Evolutionary conservation across 176 grass and related monocot species (phyloP).

Genomic region (Musa troglodytarum): DNA sequence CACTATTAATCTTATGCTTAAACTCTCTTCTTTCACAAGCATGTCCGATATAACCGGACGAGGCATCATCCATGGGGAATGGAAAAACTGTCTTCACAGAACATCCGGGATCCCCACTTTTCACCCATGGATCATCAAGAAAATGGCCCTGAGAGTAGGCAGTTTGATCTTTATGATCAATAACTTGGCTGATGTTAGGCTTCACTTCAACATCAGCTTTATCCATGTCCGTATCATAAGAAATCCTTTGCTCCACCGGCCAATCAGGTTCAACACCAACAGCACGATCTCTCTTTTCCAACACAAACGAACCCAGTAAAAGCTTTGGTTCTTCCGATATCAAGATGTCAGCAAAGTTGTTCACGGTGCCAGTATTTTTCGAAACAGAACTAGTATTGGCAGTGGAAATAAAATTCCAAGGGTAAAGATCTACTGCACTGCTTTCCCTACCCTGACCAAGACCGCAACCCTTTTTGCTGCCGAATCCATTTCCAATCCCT

Average conservation of each 20-base stretch:
- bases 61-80: slow-evolving; percentile 48
- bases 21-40: neutral
- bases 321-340: slow-evolving; percentile 60
- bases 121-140: slow-evolving; percentile 23
- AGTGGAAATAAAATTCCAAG: slow-evolving; percentile 66
- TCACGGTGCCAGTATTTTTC: slow-evolving; percentile 19
- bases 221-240: slow-evolving; percentile 49
- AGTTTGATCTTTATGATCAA: slow-evolving; percentile 18
- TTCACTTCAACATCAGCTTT: slow-evolving; percentile 48
- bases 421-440: slow-evolving; percentile 56
- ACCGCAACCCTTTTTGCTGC: slow-evolving; percentile 37
- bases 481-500: slow-evolving; percentile 31
- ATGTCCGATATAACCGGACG: slow-evolving; percentile 34
- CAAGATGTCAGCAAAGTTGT: slow-evolving; percentile 64
- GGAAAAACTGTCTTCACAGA: slow-evolving; percentile 72
- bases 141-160: slow-evolving; percentile 5
- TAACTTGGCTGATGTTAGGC: slow-evolving; percentile 30
- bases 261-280: slow-evolving; percentile 40
- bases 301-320: slow-evolving; percentile 10
- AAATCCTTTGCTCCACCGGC: slow-evolving; percentile 26
- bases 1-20: neutral
- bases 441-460: slow-evolving; percentile 29
- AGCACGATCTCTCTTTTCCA: slow-evolving; percentile 49
- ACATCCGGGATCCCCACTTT: slow-evolving; percentile 64
- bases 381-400: slow-evolving; percentile 18